phyloP scores from a whole-genome alignment of 2,329 filamentous ascomycete species.

The Elsinoe fawcettii region DNA sequence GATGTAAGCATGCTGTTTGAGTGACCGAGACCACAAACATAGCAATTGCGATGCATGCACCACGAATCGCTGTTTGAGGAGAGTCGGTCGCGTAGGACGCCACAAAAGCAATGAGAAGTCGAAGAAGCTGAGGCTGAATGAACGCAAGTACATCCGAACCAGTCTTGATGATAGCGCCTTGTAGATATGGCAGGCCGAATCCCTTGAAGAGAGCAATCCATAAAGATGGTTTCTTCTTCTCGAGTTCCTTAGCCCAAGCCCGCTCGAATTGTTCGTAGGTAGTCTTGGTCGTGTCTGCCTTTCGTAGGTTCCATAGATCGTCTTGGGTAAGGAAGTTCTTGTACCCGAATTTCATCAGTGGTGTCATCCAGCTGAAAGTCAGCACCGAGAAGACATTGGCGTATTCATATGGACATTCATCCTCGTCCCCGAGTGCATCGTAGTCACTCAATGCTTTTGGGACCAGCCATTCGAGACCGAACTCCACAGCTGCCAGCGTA shows the following conservation, averaged over 20 bases:
- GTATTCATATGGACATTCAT: slow-evolving; percentile 76
- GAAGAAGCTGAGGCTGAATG: slow-evolving; percentile 80
- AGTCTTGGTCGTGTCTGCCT: slow-evolving; percentile 66
- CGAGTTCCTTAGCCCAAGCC: slow-evolving; percentile 69
- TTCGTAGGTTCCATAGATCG: slow-evolving; percentile 86
- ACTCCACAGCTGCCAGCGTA: slow-evolving; percentile 61
- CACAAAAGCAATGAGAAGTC: slow-evolving; percentile 76
- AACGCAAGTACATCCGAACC: slow-evolving; percentile 81
- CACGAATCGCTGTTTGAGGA: slow-evolving; percentile 72
- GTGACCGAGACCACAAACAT: slow-evolving; percentile 86
- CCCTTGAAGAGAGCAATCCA: slow-evolving; percentile 80
- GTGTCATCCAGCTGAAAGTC: slow-evolving; percentile 98
- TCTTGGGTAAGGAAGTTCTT: slow-evolving; percentile 86
- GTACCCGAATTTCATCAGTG: slow-evolving; percentile 93
- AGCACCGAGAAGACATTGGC: slow-evolving; percentile 88
- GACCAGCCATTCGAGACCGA: slow-evolving; percentile 75
- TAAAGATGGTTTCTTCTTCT: slow-evolving; percentile 66
- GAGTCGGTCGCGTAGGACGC: slow-evolving; percentile 59
- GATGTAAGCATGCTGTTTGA: slow-evolving; percentile 86
- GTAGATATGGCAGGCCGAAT: slow-evolving; percentile 75
- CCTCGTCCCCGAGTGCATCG: slow-evolving; percentile 58
- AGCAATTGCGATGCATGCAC: slow-evolving; percentile 75
- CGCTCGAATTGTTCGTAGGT: slow-evolving; percentile 64
- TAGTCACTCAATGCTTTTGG: slow-evolving; percentile 68
- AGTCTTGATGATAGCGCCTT: slow-evolving; percentile 81